Evolutionary conservation across 1,139 yeast genomes (phyloP), one percentile per base, ranked within the genome.

Genomic region (Debaryomyces coudertii): DNA sequence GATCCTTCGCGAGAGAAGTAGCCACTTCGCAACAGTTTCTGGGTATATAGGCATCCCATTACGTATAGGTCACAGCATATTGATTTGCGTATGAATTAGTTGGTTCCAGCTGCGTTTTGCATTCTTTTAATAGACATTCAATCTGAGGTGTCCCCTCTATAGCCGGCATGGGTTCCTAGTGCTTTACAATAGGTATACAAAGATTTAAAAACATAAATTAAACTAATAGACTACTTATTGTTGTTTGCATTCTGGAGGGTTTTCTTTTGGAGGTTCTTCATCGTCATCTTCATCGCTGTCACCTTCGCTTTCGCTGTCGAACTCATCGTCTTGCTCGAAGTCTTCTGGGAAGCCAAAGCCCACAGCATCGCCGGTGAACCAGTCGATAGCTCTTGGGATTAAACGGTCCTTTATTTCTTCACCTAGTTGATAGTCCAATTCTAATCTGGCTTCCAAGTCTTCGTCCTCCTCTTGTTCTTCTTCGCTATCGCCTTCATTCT

Each of bases 301-400:
- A 22, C 63, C 76, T 16, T 64, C 76, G 18, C 71, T 82, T 29
- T 74, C 83, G 22, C 72, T 78, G 14, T 66, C 79, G 15, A 68
- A 80, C 4, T 68, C 77, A 8, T 80, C 61, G 64, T 83, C 74
- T 9, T 66, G 77, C 29, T 71, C 79, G 40, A 67, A 67, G 40
- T 71, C 78, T 42, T 70, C 77, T 23, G 74, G 71, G 60, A 66
- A 76, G 31, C 75, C 82, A 54, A 68, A 78, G 44, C 78, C 82
- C 48, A 92, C 80, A n/a, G 99, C 99, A 56, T 87, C 90, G 43
- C 99, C 98, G 14, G 98, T 92, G 67, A 90, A 93, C 98, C 98
- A 93, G 68, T 92, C 97, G 59, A 93, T 82, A 46, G 98, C 98
- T 61, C 97, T 83, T 53, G 98, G 97, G 56, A 93, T 87, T 65